These are phyloP conservation scores for Oryza glumipatula DNA, from an alignment of 176 grass and related monocot genomes.

Conservation along the genomic window DNA sequence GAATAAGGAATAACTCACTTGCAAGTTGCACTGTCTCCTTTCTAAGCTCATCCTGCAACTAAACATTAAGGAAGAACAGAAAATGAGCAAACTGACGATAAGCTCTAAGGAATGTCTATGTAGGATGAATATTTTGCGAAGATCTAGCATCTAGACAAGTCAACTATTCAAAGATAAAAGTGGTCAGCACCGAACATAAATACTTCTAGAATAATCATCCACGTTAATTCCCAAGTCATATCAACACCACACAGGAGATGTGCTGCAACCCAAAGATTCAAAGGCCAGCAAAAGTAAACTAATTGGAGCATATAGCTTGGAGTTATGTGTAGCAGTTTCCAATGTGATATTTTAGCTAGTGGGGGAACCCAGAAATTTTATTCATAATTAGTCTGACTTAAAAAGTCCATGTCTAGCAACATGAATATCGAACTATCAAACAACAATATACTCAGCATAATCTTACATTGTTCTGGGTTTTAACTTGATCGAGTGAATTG, in stretches of 20 bases:
- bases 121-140: neutral
- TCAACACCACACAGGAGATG: neutral
- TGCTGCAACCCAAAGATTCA: neutral
- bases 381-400: neutral
- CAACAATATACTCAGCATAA: slow-evolving; percentile 25
- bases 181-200: neutral
- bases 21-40: slow-evolving; percentile 92
- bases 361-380: neutral
- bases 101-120: slow-evolving; percentile 16
- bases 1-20: slow-evolving; percentile 59
- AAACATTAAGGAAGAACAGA: slow-evolving; percentile 13
- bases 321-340: neutral
- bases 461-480: slow-evolving; percentile 97
- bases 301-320: neutral
- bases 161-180: neutral
- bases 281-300: neutral
- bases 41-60: slow-evolving; percentile 81
- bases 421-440: slow-evolving; percentile 25
- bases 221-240: neutral
- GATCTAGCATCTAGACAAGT: slow-evolving; percentile 5
- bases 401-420: slow-evolving; percentile 9
- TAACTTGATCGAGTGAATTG: slow-evolving; percentile 97
- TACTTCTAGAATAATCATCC: neutral
- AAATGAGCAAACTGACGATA: neutral
- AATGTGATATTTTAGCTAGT: neutral